phyloP scores from a whole-genome alignment of 352 stramenopile species.

The Phytophthora meadii region DNA sequence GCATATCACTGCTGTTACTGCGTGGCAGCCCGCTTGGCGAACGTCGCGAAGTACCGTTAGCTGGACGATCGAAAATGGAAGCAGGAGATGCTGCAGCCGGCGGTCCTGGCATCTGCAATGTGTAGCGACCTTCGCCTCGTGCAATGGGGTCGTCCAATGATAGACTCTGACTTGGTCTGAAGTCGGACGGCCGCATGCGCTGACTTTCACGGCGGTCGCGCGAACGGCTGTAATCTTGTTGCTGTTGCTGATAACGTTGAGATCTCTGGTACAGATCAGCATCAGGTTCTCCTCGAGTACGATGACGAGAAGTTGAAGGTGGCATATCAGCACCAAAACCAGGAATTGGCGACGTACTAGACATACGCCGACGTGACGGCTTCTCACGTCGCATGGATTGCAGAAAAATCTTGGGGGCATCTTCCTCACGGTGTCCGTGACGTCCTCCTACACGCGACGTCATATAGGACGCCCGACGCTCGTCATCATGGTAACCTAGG shows the following conservation, averaged over 20 bases:
- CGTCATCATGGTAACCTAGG: conserved; percentile 74
- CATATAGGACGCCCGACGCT: conserved; percentile 63
- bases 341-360: conserved; percentile 39
- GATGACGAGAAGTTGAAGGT: conserved; percentile 27
- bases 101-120: conserved; percentile 37
- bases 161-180: conserved; percentile 45
- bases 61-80: conserved; percentile 74
- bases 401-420: conserved; percentile 70
- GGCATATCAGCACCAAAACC: conserved; percentile 22
- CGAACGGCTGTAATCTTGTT: conserved; percentile 30
- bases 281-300: conserved; percentile 23
- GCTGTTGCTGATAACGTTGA: conserved; percentile 34
- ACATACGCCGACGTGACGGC: conserved; percentile 31
- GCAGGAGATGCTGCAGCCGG: conserved; percentile 31
- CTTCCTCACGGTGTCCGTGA: conserved; percentile 26
- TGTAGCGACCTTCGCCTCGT: conserved; percentile 42
- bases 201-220: conserved; percentile 34
- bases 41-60: conserved; percentile 17
- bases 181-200: conserved; percentile 45
- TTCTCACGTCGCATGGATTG: conserved; percentile 71
- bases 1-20: conserved; percentile 38
- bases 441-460: conserved; percentile 40
- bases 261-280: conserved; percentile 37
- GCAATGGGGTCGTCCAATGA: conserved; percentile 44
- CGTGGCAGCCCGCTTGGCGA: conserved; percentile 22